phyloP scores from a whole-genome alignment of 345 rosid species.

The Heritiera fomes region DNA sequence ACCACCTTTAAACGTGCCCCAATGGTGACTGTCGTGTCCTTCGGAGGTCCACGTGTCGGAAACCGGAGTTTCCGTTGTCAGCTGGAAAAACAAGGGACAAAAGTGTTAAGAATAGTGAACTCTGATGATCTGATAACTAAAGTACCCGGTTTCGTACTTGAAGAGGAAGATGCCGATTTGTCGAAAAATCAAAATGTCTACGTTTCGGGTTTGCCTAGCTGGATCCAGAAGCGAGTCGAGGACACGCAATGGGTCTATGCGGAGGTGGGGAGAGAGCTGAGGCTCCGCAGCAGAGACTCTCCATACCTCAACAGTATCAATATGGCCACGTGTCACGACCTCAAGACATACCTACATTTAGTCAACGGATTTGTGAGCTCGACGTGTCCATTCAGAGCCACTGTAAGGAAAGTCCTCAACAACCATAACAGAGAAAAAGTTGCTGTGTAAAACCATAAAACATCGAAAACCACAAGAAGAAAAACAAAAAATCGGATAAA shows the following conservation, averaged over 20 bases:
- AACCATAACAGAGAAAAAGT: conserved; percentile 5
- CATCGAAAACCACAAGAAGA: not conserved
- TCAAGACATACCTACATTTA: conserved; percentile 72
- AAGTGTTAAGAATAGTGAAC: conserved; percentile 79
- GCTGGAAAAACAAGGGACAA: conserved; percentile 72
- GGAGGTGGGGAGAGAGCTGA: conserved; percentile 76
- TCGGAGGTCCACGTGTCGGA: conserved; percentile 95
- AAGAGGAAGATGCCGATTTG: conserved; percentile 31
- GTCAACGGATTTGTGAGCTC: conserved; percentile 73
- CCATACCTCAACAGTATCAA: conserved; percentile 52
- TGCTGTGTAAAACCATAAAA: not conserved
- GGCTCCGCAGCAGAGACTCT: conserved; percentile 67
- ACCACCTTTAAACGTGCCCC: conserved; percentile 53
- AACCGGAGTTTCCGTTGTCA: conserved; percentile 58
- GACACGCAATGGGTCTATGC: conserved; percentile 75
- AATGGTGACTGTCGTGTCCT: conserved; percentile 79
- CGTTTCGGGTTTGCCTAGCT: conserved; percentile 41
- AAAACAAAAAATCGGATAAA: not conserved
- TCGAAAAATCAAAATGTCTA: conserved; percentile 10
- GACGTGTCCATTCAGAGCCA: conserved; percentile 64
- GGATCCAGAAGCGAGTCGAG: conserved; percentile 63
- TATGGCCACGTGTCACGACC: conserved; percentile 82
- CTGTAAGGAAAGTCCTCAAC: conserved; percentile 44
- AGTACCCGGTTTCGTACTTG: conserved; percentile 80
- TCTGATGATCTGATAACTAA: conserved; percentile 81